phyloP scores from a whole-genome alignment of 1,284 basidiomycete species.

The Cutaneotrichosporon sp. region DNA sequence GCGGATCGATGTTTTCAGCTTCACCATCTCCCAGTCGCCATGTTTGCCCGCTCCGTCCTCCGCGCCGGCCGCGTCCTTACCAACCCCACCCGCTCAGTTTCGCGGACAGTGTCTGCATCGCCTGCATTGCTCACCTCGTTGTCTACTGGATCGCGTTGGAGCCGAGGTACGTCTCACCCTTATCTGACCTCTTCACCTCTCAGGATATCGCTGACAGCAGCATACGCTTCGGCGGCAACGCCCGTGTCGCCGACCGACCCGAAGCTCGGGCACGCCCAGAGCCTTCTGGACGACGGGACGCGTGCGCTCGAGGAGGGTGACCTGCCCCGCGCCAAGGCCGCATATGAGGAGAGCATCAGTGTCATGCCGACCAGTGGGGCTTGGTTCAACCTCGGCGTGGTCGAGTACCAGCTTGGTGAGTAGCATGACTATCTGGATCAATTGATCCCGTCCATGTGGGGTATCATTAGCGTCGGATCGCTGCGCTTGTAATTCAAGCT shows the following conservation, averaged over 20 bases:
- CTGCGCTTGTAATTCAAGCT: no score
- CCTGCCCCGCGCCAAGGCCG: constrained; percentile 70
- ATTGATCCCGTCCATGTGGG: no score
- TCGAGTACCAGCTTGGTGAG: constrained; percentile 50
- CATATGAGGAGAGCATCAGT: constrained; percentile 76
- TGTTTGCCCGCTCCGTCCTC: constrained; percentile 1
- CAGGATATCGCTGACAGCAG: constrained; percentile 53
- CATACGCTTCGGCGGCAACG: constrained; percentile 76
- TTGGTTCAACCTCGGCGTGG: constrained; percentile 52
- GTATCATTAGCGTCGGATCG: no score
- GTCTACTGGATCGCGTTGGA: neutral
- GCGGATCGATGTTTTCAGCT: neutral
- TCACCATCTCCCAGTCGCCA: constrained; percentile 3
- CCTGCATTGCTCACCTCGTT: neutral
- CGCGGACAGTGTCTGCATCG: neutral
- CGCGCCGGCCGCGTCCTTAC: constrained; percentile 2
- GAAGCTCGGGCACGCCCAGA: constrained; percentile 74
- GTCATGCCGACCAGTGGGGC: constrained; percentile 69
- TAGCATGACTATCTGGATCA: neutral
- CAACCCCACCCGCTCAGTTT: neutral
- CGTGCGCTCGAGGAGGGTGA: constrained; percentile 86
- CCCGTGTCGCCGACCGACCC: constrained; percentile 80
- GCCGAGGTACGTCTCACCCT: neutral
- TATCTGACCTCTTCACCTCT: neutral
- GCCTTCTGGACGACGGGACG: constrained; percentile 82